Conservation (phyloP, 2,329 filamentous ascomycete genomes). For the Ophiostoma himal-ulmi region DNA sequence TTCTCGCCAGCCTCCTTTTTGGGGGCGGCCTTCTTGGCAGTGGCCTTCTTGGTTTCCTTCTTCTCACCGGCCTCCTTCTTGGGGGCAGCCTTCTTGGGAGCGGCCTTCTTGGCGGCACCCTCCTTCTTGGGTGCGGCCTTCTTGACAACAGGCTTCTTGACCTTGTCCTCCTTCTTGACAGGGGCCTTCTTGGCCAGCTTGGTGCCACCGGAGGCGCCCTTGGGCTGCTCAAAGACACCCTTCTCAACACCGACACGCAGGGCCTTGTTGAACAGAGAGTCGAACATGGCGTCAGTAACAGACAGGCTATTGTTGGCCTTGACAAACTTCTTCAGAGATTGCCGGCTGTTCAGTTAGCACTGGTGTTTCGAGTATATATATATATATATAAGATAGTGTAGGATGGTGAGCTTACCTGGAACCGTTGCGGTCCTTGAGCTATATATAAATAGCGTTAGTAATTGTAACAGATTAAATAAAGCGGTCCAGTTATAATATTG, state of each 20-base stretch:
- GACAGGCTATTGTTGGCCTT: conserved; percentile 49
- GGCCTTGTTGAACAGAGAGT: conserved; percentile 78
- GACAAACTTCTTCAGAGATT: conserved; percentile 57
- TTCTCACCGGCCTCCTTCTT: conserved; percentile 32
- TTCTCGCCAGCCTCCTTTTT: conserved; percentile 31
- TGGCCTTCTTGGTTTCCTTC: conserved; percentile 27
- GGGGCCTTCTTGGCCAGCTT: conserved; percentile 79
- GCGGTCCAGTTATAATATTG: not conserved
- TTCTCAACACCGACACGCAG: conserved; percentile 77
- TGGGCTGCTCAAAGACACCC: conserved; percentile 81
- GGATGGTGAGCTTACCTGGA: conserved; percentile 40
- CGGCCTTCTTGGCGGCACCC: conserved; percentile 31
- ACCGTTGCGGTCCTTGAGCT: conserved; percentile 60
- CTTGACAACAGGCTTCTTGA: conserved; percentile 37
- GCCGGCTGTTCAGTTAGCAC: conserved; percentile 41
- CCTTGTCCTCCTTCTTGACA: conserved; percentile 35
- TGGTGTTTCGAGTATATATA: conserved; percentile 27
- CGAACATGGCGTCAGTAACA: conserved; percentile 51
- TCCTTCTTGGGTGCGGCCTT: conserved; percentile 36
- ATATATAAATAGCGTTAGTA: conserved; percentile 14
- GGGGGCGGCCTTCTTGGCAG: conserved; percentile 36
- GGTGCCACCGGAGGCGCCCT: conserved; percentile 84
- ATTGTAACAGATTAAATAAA: conserved; percentile 23
- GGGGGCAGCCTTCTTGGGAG: conserved; percentile 32
- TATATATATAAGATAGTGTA: conserved; percentile 21